Base-by-base conservation (phyloP, 257 asterid species). In the Rauvolfia tetraphylla region DNA sequence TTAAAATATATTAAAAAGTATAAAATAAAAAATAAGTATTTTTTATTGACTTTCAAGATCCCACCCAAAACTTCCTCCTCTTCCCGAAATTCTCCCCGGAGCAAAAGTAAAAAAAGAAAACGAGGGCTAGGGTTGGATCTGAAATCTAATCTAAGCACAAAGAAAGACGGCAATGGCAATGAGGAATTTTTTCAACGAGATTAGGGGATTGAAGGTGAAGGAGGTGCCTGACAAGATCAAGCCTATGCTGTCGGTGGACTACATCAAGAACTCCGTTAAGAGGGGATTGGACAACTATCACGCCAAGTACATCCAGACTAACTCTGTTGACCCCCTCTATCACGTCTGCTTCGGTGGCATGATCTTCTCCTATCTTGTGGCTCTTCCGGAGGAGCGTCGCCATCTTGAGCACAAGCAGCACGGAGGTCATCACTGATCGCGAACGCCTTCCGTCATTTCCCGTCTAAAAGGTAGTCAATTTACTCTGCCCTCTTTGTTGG, bases 381-480 rank as follows among this genome's bases (percentile, higher is more conserved):
- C 96, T 73, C 96, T 94, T 42, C 98, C 98, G 1, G 97, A 94
- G 90, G 98, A 94, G 92, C 98, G 97, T 77, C 98, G 98, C 48
- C 98, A 94, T 78, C 97, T 92, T 76, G 87, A 82, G 74, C 98
- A 92, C 81, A 83, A 87, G 85, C 88, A 90, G 53, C 90, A 88
- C 63, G 87, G 85, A 59, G 90, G 83, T 41, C 85, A 74, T 33
- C 97, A 88, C 79, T 89, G 89, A 91, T 80, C 78, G 10, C 51
- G 4, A 14, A 34, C 27, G 5, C 9, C 15, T 18, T 31, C 49
- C 15, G 0, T 25, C 48, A 4, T 46, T 71, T 68, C 33, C 53
- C 9, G 10, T n/a, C 22, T 22, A 7, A 31, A 25, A 33, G 72
- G 61, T 74, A 42, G 7, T 22, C 46, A 4, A 12, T 29, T 23